Evolutionary conservation across 164 flowering plant genomes (phyloP).

Genomic region (Tinospora cordifolia): DNA sequence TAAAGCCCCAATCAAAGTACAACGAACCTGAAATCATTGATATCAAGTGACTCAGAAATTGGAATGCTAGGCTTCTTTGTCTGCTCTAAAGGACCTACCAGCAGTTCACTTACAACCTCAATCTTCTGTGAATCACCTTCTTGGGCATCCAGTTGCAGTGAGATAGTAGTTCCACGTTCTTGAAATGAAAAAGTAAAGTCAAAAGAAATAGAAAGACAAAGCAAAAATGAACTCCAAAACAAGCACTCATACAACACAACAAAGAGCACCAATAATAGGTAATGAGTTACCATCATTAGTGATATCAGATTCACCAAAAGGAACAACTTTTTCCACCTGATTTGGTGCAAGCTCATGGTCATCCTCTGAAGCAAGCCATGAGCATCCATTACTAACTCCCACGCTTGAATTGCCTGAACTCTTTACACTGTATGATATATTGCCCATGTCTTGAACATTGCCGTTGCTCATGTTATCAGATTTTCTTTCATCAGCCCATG

Average conservation of each 20-base stretch:
- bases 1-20: constrained; percentile 60
- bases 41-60: constrained; percentile 37
- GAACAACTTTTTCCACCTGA: constrained; percentile 70
- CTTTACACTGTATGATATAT: constrained; percentile 13
- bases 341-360: constrained; percentile 72
- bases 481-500: constrained; percentile 83
- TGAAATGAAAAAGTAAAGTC: constrained; percentile 31
- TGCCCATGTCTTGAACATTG: constrained; percentile 31
- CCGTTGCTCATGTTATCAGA: constrained; percentile 15
- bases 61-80: constrained; percentile 44
- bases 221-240: not conserved
- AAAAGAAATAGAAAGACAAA: constrained; percentile 1
- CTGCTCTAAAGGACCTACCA: constrained; percentile 34
- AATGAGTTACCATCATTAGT: constrained; percentile 50
- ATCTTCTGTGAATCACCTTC: constrained; percentile 21
- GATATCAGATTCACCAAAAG: constrained; percentile 53
- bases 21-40: constrained; percentile 73
- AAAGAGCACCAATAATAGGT: not conserved
- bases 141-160: constrained; percentile 32
- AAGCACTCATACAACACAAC: not conserved
- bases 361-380: constrained; percentile 64
- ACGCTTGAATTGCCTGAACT: constrained; percentile 11
- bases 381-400: constrained; percentile 24
- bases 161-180: constrained; percentile 56
- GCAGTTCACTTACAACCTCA: constrained; percentile 29